A percentile compares a stretch with the other conserved stretches of the same genome.
Conservation (phyloP, 208 protist species). For the Trypanosomatidae sp. region DNA sequence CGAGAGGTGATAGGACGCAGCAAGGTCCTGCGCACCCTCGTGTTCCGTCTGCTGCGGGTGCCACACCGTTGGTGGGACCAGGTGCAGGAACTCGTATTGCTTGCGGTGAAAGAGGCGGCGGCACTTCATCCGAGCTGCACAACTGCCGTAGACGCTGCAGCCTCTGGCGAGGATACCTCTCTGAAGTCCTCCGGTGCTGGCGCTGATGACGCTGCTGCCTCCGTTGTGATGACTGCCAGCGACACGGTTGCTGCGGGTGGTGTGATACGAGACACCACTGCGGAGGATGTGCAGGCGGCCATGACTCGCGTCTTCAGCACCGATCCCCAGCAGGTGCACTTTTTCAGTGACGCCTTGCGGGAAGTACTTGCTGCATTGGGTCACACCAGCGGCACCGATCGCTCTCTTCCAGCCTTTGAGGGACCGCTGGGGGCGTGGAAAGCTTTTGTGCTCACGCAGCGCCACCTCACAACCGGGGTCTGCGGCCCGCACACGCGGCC, state of each 20-base stretch:
- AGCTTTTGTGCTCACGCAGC: conserved; percentile 33
- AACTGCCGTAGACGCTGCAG: neutral
- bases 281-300: conserved; percentile 4
- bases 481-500: conserved; percentile 56
- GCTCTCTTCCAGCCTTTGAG: neutral
- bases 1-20: conserved; percentile 36
- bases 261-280: neutral
- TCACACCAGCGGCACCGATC: neutral
- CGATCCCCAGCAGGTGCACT: conserved; percentile 11
- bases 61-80: conserved; percentile 37
- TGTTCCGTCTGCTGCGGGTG: conserved; percentile 24
- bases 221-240: neutral
- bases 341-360: conserved; percentile 22
- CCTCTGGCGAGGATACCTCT: neutral
- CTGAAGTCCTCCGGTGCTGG: neutral
- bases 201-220: neutral
- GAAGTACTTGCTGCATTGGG: conserved; percentile 7
- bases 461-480: conserved; percentile 17
- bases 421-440: conserved; percentile 24
- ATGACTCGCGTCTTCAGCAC: conserved; percentile 29
- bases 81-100: conserved; percentile 34
- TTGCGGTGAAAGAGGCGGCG: conserved; percentile 13
- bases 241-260: neutral
- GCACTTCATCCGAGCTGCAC: neutral
- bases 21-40: conserved; percentile 44